phyloP scores from a whole-genome alignment of 2,329 filamentous ascomycete species.

The Proliferodiscus dingleyae region DNA sequence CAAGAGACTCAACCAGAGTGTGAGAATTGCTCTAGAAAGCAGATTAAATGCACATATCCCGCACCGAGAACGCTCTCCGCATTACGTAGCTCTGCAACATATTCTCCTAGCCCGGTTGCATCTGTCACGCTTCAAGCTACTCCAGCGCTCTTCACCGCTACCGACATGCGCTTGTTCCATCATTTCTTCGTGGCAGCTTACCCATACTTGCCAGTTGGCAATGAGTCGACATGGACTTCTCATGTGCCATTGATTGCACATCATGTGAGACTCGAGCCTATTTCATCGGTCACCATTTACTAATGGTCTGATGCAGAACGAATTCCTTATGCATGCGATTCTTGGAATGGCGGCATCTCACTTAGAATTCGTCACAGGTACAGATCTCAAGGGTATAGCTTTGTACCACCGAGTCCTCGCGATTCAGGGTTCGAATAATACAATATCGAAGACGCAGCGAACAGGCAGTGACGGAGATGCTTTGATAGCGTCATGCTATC shows the following conservation, averaged over 20 bases:
- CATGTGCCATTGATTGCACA: constrained; percentile 64
- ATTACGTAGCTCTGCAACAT: constrained; percentile 14
- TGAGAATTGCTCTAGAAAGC: constrained; percentile 58
- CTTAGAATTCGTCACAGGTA: constrained; percentile 46
- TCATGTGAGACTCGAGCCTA: constrained; percentile 43
- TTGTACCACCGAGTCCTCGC: constrained; percentile 62
- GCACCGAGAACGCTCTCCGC: constrained; percentile 49
- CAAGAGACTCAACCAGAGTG: constrained; percentile 62
- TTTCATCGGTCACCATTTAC: background rate
- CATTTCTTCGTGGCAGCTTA: constrained; percentile 59
- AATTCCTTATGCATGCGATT: constrained; percentile 67
- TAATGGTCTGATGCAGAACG: constrained; percentile 40
- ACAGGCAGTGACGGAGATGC: constrained; percentile 53
- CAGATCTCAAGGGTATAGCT: constrained; percentile 37
- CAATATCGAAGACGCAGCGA: constrained; percentile 39
- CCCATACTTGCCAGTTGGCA: constrained; percentile 60
- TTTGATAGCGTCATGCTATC: constrained; percentile 54
- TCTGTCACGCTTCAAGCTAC: constrained; percentile 34
- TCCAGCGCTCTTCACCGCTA: constrained; percentile 53
- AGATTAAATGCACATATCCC: constrained; percentile 60
- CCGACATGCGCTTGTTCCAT: constrained; percentile 66
- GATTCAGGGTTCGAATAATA: constrained; percentile 56
- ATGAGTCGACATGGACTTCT: constrained; percentile 62
- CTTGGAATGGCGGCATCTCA: constrained; percentile 64
- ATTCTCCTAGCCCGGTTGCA: constrained; percentile 5